Conservation (phyloP, 805 yeast genomes). For the Maudiozyma turicensis region DNA sequence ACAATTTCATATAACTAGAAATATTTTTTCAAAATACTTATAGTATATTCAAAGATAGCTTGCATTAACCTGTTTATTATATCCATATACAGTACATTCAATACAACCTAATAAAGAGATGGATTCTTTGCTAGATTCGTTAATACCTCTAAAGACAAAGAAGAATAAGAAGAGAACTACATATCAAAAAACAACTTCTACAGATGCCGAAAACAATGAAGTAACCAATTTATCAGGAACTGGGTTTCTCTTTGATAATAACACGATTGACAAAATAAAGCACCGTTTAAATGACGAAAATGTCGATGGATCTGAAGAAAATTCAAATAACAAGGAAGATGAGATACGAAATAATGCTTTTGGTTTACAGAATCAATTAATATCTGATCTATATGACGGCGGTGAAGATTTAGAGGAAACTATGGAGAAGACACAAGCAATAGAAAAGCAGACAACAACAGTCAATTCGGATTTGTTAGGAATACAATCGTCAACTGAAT, state of each 20-base stretch:
- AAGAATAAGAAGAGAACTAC: slow-evolving; percentile 17
- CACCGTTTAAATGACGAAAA: slow-evolving; percentile 13
- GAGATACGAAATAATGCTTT: not conserved
- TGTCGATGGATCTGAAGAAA: not conserved
- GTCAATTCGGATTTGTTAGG: not conserved
- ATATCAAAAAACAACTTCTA: slow-evolving; percentile 12
- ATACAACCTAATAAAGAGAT: slow-evolving; percentile 7
- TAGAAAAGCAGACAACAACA: not conserved
- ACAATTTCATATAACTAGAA: too few relatives aligned
- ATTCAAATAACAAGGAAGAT: not conserved
- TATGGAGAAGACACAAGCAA: not conserved
- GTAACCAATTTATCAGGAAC: slow-evolving; percentile 8
- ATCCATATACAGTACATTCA: not conserved
- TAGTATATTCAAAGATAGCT: too few relatives aligned
- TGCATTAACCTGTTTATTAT: too few relatives aligned
- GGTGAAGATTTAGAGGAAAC: slow-evolving; percentile 11
- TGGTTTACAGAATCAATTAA: slow-evolving; percentile 7
- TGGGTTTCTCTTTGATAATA: slow-evolving; percentile 20
- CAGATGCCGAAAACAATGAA: slow-evolving; percentile 4
- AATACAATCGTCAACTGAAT: not conserved
- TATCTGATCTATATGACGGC: slow-evolving; percentile 19
- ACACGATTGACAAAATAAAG: slow-evolving; percentile 14
- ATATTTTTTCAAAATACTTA: too few relatives aligned
- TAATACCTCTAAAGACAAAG: slow-evolving; percentile 2
- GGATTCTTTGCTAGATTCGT: slow-evolving; percentile 18